Evolutionary conservation across 179 eudicot genomes (phyloP), one percentile per base, ranked within the genome.

Genomic region (Spinacia oleracea): DNA sequence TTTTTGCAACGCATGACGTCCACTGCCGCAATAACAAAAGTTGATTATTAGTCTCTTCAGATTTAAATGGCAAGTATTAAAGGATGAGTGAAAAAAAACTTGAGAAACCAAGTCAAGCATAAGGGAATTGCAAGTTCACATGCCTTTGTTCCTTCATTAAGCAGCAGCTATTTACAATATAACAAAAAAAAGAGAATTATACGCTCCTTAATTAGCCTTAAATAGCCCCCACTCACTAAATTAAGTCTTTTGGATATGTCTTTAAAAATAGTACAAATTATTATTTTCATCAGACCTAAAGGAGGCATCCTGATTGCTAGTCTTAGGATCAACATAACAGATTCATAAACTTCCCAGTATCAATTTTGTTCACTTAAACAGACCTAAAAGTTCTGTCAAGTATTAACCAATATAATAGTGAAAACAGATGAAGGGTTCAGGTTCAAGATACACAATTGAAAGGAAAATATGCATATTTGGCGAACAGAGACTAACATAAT

Each of bases 1-100:
- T 56, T 91, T 85, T 86, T 86, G 88, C 80, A 95, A 81, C 75
- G 98, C 98, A 88, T 95, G 98, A 18, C 97, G 95, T 56, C 98
- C 98, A 81, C 98, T 95, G 91, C 68, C 87, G 45, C 69, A 71
- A 81, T 31, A 16, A 55, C n/a, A 53, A 70, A 81, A 71, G 64
- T 73, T 18, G 32, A 35, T 73, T 69, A 66, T 35, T 38, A 63
- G 34, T 2, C 31, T 48, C 25, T 12, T 51, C 21, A 43, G 3
- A 59, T 4, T 10, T 43, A 51, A 76, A 51, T 27, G 35, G 4
- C 9, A 32, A 32, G 31, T n/a, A 27, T 40, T 2, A 74, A 38
- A 34, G 5, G 38, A 35, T 31, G 9, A 15, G 62, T 23, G 31
- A 76, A 25, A 55, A 62, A 63, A 46, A 23, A 7, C 40, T 2